phyloP scores from a whole-genome alignment of 305 asterid genomes.

The Ajuga reptans region DNA sequence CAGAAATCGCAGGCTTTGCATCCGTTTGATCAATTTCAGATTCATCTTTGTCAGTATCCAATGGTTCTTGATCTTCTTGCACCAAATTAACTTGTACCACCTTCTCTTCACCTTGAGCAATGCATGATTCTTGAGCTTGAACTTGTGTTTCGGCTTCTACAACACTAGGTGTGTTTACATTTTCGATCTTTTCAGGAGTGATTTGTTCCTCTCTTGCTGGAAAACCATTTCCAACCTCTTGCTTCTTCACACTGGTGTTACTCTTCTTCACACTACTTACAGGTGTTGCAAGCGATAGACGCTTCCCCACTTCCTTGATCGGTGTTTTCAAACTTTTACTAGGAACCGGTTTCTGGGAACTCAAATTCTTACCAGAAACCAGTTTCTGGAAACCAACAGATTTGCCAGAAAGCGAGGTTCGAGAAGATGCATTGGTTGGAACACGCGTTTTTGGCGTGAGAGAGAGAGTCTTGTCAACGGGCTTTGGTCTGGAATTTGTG shows the following conservation, averaged over 20 bases:
- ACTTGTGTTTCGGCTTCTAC: slow-evolving; percentile 23
- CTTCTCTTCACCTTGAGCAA: slow-evolving; percentile 32
- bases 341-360: slow-evolving; percentile 22
- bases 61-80: slow-evolving; percentile 21
- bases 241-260: slow-evolving; percentile 24
- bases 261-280: slow-evolving; percentile 24
- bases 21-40: slow-evolving; percentile 21
- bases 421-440: slow-evolving; percentile 29
- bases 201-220: slow-evolving; percentile 21
- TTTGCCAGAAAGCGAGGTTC: slow-evolving; percentile 24
- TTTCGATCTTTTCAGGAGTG: slow-evolving; percentile 18
- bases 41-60: slow-evolving; percentile 17
- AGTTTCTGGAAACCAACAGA: slow-evolving; percentile 10
- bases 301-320: slow-evolving; percentile 22
- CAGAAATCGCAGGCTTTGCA: slow-evolving; percentile 21
- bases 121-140: slow-evolving; percentile 25
- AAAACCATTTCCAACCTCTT: slow-evolving; percentile 17
- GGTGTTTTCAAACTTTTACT: slow-evolving; percentile 30
- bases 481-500: slow-evolving; percentile 24
- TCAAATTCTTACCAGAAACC: slow-evolving; percentile 18
- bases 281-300: no score
- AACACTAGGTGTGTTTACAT: background rate
- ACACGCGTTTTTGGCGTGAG: slow-evolving; percentile 30
- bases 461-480: slow-evolving; percentile 39
- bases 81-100: slow-evolving; percentile 2